Percentiles rank a stretch among this genome's conserved stretches.
These are phyloP conservation scores for Candida gorgasii DNA, from an alignment of 805 yeast genomes.

Conservation along the genomic window DNA sequence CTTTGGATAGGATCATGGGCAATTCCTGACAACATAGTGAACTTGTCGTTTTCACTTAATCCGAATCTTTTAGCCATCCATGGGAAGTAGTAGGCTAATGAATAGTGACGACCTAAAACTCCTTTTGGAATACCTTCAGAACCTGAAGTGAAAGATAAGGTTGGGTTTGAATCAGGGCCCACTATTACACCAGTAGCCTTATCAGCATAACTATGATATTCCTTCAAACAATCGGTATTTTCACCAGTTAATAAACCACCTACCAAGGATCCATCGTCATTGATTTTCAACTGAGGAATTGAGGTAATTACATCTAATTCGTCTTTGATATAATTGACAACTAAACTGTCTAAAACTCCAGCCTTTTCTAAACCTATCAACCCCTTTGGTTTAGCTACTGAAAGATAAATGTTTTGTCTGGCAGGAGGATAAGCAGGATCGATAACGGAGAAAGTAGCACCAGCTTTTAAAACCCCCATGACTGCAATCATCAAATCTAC, in stretches of 20 bases:
- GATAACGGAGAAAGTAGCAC: conserved; percentile 97
- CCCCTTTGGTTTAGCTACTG: conserved; percentile 92
- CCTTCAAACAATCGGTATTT: conserved; percentile 49
- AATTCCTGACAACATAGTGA: conserved; percentile 97
- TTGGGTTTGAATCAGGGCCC: conserved; percentile 98
- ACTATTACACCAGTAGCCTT: conserved; percentile 84
- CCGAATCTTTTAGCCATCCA: conserved; percentile 95
- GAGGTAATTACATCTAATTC: conserved; percentile 73
- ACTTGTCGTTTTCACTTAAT: conserved; percentile 75
- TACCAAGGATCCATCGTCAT: conserved; percentile 67
- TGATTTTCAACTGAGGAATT: conserved; percentile 75
- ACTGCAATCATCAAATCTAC: conserved; percentile 96
- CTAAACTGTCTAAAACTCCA: conserved; percentile 75
- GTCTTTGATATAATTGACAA: conserved; percentile 70
- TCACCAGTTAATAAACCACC: conserved; percentile 51
- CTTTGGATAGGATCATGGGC: conserved; percentile 99
- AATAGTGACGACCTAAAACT: conserved; percentile 96
- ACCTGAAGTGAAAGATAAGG: conserved; percentile 94
- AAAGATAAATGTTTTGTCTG: conserved; percentile 88
- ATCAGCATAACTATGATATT: conserved; percentile 47
- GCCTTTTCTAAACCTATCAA: conserved; percentile 89
- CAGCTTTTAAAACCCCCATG: conserved; percentile 97
- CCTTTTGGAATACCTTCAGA: conserved; percentile 99
- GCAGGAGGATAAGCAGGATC: conserved; percentile 99
- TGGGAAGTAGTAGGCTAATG: conserved; percentile 95